These are phyloP conservation scores for Neofusicoccum ribis DNA, from an alignment of 2,329 filamentous ascomycete species.

Conservation along the genomic window DNA sequence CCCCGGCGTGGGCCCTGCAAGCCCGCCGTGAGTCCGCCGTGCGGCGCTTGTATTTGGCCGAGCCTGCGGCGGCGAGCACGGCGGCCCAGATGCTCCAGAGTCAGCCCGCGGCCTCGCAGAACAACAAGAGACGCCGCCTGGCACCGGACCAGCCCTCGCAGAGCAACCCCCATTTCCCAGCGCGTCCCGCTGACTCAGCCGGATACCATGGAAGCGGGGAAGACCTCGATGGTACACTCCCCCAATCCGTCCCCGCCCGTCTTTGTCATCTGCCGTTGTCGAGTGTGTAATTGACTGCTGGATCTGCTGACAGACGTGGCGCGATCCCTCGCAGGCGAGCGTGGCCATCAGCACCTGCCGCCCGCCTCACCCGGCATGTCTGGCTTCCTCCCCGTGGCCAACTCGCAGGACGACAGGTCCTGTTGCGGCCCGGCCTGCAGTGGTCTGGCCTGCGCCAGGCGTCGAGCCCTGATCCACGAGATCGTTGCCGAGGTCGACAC, in stretches of 20 bases:
- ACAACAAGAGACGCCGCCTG: constrained; percentile 15
- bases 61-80: background rate
- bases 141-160: background rate
- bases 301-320: constrained; percentile 6
- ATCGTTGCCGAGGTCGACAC: constrained; percentile 12
- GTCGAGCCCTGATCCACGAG: constrained; percentile 14
- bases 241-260: background rate
- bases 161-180: background rate
- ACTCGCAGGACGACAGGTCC: background rate
- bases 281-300: constrained; percentile 15
- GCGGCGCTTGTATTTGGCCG: background rate
- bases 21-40: background rate
- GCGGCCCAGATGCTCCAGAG: background rate
- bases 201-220: constrained; percentile 10
- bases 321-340: background rate
- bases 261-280: constrained; percentile 11
- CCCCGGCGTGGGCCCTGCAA: background rate
- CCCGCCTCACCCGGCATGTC: background rate
- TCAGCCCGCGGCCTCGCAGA: constrained; percentile 7
- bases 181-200: constrained; percentile 12
- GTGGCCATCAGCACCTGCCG: constrained; percentile 4
- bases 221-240: constrained; percentile 6
- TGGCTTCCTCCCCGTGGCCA: background rate
- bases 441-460: constrained; percentile 1
- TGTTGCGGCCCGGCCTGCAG: constrained; percentile 11